Conservation (phyloP, 2,329 filamentous ascomycete genomes). For the Raffaelea albimanens region DNA sequence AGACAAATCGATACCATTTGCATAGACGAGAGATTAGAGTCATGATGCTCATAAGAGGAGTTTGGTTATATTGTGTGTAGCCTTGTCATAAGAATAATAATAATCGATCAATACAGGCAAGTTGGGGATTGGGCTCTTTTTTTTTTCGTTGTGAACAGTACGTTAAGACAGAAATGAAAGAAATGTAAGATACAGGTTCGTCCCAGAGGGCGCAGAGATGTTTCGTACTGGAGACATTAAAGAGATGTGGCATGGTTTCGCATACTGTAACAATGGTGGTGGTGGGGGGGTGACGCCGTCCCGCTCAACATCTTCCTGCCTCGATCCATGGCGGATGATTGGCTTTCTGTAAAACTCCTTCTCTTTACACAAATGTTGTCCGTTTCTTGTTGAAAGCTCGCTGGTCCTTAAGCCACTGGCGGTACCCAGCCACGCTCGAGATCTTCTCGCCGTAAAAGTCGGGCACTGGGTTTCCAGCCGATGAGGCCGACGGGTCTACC, state of each 20-base stretch:
- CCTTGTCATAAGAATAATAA: too few species aligned
- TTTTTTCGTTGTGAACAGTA: too few species aligned
- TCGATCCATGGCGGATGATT: too few species aligned
- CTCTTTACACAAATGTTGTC: conserved; percentile 47
- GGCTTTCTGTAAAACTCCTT: background rate
- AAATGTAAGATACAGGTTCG: too few species aligned
- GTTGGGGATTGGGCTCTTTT: too few species aligned
- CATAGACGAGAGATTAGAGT: conserved; percentile 20
- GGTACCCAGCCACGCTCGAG: conserved; percentile 79
- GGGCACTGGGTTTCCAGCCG: conserved; percentile 83
- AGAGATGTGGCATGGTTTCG: background rate
- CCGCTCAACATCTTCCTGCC: too few species aligned
- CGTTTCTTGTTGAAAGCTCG: conserved; percentile 92
- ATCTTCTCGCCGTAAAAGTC: conserved; percentile 99
- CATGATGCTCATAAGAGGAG: background rate
- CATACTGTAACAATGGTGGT: conserved; percentile 1
- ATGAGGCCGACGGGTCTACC: conserved; percentile 83
- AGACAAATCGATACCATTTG: conserved; percentile 47
- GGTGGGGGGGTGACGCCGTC: too few species aligned
- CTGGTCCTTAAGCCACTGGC: conserved; percentile 96
- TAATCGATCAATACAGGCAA: too few species aligned
- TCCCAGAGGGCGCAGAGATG: too few species aligned
- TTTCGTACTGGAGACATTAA: too few species aligned
- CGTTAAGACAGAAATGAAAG: too few species aligned
- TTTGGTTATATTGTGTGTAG: background rate